phyloP scores from a whole-genome alignment of 768 basidiomycete species.

The Thelephora aurantiotincta region DNA sequence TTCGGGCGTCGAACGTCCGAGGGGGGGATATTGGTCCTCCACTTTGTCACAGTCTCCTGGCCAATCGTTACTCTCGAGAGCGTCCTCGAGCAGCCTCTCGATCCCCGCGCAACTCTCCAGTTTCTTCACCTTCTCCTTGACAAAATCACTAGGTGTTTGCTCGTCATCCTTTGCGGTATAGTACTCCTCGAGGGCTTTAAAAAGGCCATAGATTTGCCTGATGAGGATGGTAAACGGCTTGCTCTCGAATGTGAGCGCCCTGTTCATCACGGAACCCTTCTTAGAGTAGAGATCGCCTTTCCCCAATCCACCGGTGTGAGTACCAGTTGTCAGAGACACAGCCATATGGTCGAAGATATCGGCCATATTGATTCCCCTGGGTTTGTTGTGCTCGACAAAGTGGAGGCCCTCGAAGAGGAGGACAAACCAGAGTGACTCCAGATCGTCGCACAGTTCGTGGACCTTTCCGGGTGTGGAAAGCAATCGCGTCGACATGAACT shows the following conservation, averaged over 20 bases:
- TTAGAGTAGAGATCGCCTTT: background rate
- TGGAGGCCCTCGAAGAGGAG: conserved; percentile 4
- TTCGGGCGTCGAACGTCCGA: too few relatives aligned
- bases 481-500: conserved; percentile 4
- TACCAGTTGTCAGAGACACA: background rate
- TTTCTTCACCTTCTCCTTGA: too few relatives aligned
- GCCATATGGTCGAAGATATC: background rate
- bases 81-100: too few relatives aligned
- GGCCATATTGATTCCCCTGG: background rate
- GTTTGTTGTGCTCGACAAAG: background rate
- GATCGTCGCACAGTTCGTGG: conserved; percentile 5
- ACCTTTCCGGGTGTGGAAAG: conserved; percentile 1
- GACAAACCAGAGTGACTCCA: conserved; percentile 6
- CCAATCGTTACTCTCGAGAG: too few relatives aligned
- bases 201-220: background rate
- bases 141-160: background rate
- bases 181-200: background rate
- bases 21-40: too few relatives aligned
- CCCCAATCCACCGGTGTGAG: background rate
- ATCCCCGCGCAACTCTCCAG: too few relatives aligned
- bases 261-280: background rate
- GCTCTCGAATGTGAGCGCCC: background rate
- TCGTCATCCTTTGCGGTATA: background rate
- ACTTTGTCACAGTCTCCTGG: too few relatives aligned
- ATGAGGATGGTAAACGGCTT: background rate